These are phyloP conservation scores for Plasmodium fragile DNA, from an alignment of 169 alveolate species.

Conservation along the genomic window DNA sequence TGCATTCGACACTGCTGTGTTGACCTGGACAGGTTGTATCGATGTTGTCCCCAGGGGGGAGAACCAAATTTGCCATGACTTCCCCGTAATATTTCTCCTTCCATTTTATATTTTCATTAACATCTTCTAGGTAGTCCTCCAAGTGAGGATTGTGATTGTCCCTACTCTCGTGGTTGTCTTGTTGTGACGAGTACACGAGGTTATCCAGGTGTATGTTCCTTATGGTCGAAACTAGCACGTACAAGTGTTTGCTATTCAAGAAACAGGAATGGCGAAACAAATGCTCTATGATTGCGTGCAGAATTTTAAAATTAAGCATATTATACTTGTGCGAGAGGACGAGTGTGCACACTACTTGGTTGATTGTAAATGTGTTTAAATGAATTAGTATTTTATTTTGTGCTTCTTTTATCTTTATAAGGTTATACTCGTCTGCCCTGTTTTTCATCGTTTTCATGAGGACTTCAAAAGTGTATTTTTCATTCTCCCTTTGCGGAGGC, in stretches of 20 bases:
- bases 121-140: not conserved
- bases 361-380: conserved; percentile 35
- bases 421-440: conserved; percentile 65
- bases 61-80: conserved; percentile 3
- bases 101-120: conserved; percentile 51
- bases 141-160: not conserved
- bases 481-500: conserved; percentile 5
- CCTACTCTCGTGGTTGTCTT: not conserved
- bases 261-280: conserved; percentile 41
- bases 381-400: conserved; percentile 61
- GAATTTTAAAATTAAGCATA: conserved; percentile 23
- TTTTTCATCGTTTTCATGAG: conserved; percentile 62
- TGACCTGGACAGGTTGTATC: not conserved
- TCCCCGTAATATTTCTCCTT: conserved; percentile 26
- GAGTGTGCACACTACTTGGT: conserved; percentile 47
- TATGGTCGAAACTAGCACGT: conserved; percentile 22
- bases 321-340: conserved; percentile 43
- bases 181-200: not conserved
- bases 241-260: conserved; percentile 53
- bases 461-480: conserved; percentile 61
- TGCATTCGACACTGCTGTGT: not conserved
- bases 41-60: not conserved
- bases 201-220: conserved; percentile 13
- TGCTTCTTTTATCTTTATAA: conserved; percentile 57
- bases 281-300: conserved; percentile 17